phyloP scores from a whole-genome alignment of 768 basidiomycete genomes.

The Russula virescens region DNA sequence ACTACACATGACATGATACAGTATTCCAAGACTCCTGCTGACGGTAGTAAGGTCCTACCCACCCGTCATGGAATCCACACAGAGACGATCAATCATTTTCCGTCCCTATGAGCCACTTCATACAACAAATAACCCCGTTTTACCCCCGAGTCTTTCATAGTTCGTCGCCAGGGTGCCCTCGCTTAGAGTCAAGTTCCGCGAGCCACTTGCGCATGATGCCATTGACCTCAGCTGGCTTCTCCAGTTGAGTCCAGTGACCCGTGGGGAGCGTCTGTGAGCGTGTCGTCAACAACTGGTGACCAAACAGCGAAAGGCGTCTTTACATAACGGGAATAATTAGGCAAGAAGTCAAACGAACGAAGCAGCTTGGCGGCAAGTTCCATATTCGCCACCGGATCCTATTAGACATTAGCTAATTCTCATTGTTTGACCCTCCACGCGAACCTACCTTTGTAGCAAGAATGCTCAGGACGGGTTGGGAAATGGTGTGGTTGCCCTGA shows the following conservation, averaged over 20 bases:
- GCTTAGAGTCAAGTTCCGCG: slow-evolving; percentile 16
- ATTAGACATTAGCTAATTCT: slow-evolving; percentile 1
- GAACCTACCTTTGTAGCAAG: slow-evolving; percentile 35
- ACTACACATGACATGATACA: neutral
- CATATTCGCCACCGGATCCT: slow-evolving; percentile 47
- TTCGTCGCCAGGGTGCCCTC: slow-evolving; percentile 7
- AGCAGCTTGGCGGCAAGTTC: slow-evolving; percentile 28
- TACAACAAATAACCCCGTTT: neutral
- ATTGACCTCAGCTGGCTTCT: slow-evolving; percentile 51
- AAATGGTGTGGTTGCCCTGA: slow-evolving; percentile 41
- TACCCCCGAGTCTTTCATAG: neutral
- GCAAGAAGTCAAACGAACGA: slow-evolving; percentile 31
- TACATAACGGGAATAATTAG: slow-evolving; percentile 35
- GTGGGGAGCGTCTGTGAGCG: slow-evolving; percentile 42
- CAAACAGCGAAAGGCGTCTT: neutral
- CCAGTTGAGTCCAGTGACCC: slow-evolving; percentile 66
- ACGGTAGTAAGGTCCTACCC: neutral
- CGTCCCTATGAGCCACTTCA: neutral
- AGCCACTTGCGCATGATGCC: slow-evolving; percentile 49
- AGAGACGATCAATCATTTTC: neutral
- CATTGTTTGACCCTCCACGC: neutral
- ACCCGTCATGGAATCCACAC: neutral
- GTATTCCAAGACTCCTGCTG: neutral
- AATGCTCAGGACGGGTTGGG: slow-evolving; percentile 38
- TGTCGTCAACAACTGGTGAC: neutral